A percentile compares a stretch with the other conserved stretches of the same genome.
phyloP scores from a whole-genome alignment of 2,329 filamentous ascomycete species.

The Pseudogymnoascus sp. region DNA sequence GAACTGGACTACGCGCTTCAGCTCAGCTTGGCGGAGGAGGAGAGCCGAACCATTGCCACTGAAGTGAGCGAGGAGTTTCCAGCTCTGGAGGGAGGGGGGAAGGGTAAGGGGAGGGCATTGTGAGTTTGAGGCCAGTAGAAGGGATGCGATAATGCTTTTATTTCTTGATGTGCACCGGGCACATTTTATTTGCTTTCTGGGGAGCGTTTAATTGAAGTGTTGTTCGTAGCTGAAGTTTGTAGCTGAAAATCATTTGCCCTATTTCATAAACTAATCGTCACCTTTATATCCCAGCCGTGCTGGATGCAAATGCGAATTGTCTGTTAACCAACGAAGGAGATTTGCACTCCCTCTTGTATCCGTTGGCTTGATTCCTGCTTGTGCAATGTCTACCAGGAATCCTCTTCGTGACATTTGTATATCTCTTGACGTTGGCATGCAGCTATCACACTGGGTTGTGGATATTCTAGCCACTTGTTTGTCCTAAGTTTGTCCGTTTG shows the following conservation, averaged over 20 bases:
- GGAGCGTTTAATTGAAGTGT: background rate
- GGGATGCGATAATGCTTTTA: background rate
- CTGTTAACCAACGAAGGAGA: background rate
- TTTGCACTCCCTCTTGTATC: too few relatives aligned
- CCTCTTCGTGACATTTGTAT: too few relatives aligned
- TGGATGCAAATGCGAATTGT: background rate
- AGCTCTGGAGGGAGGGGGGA: conserved; percentile 23
- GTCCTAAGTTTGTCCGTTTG: background rate
- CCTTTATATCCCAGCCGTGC: background rate
- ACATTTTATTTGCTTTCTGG: background rate
- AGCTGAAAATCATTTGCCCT: background rate
- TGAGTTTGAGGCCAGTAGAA: background rate
- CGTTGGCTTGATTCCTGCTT: too few relatives aligned
- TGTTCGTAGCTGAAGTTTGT: background rate
- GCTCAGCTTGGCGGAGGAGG: conserved; percentile 50
- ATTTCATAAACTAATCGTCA: too few relatives aligned
- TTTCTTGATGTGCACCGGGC: background rate
- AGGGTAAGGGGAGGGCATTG: conserved; percentile 37
- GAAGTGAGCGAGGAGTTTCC: conserved; percentile 34
- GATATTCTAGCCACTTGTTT: too few relatives aligned
- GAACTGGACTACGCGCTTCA: conserved; percentile 52
- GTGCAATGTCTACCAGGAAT: too few relatives aligned
- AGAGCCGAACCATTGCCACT: conserved; percentile 24
- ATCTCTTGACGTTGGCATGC: too few relatives aligned
- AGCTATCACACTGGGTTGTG: too few relatives aligned